Percentiles rank a stretch among this genome's conserved stretches.
Evolutionary conservation across 2,329 filamentous ascomycete species (phyloP).

Genomic region (Tetracladium maxilliforme): DNA sequence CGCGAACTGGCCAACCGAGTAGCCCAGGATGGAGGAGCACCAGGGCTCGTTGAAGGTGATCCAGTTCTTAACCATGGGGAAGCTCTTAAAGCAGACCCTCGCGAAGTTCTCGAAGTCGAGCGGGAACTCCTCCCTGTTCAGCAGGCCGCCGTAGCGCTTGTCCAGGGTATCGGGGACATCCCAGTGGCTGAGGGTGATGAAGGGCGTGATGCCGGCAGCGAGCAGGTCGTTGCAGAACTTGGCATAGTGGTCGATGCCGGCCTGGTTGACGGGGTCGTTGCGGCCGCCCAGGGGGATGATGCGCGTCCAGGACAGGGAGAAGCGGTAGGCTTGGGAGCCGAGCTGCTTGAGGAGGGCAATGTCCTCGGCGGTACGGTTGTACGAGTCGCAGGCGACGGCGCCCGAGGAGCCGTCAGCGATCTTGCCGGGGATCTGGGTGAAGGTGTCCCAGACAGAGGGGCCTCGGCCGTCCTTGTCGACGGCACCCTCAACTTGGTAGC

Average conservation of each 20-base stretch:
- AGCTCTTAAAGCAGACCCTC: constrained; percentile 56
- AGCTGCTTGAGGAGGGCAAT: constrained; percentile 62
- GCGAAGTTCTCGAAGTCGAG: constrained; percentile 72
- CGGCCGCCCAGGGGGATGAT: constrained; percentile 78
- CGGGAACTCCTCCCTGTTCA: constrained; percentile 72
- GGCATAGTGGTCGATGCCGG: constrained; percentile 64
- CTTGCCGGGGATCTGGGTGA: constrained; percentile 68
- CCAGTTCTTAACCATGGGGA: constrained; percentile 74
- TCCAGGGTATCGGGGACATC: constrained; percentile 69
- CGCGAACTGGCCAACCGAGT: constrained; percentile 63
- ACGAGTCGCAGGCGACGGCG: constrained; percentile 72
- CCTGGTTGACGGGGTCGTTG: constrained; percentile 66
- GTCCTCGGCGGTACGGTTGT: constrained; percentile 65
- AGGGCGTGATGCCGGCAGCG: constrained; percentile 61
- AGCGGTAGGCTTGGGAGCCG: constrained; percentile 64
- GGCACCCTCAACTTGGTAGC: constrained; percentile 79
- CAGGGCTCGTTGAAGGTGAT: constrained; percentile 87
- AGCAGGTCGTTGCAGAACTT: constrained; percentile 67
- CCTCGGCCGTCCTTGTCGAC: constrained; percentile 61
- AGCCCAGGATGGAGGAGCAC: constrained; percentile 71
- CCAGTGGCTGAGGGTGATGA: constrained; percentile 82
- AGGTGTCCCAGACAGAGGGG: constrained; percentile 82
- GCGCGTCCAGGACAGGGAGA: constrained; percentile 73
- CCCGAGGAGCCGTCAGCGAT: constrained; percentile 67
- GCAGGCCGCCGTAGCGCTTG: constrained; percentile 65